Evolutionary conservation across 169 alveolate genomes (phyloP).

Genomic region (Plasmodium berghei): DNA sequence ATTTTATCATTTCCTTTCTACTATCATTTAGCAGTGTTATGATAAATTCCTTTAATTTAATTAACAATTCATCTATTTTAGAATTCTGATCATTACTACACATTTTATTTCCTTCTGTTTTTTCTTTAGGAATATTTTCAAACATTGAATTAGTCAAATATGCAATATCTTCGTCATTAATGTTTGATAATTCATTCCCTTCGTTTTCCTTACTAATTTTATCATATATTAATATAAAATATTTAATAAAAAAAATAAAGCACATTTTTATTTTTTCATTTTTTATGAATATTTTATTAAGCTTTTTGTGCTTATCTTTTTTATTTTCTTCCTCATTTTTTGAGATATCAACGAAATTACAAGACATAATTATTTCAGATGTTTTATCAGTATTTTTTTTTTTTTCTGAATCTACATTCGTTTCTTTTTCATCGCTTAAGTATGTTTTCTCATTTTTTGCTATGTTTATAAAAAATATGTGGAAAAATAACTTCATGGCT

Average conservation of each 20-base stretch:
- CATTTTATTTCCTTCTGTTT: not conserved
- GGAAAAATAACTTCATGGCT: conserved; percentile 27
- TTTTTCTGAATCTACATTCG: not conserved
- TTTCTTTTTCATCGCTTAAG: not conserved
- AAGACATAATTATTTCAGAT: not conserved
- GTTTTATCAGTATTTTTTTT: not conserved
- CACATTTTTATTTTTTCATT: conserved; percentile 9
- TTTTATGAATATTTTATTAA: not conserved
- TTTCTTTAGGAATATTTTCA: not conserved
- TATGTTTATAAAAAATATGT: conserved; percentile 27
- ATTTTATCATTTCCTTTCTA: not conserved
- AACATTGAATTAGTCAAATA: not conserved
- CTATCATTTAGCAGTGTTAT: not conserved
- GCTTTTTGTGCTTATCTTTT: not conserved
- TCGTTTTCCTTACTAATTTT: conserved; percentile 11
- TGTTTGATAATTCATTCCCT: not conserved
- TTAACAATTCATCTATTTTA: no score
- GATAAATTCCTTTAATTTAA: no score
- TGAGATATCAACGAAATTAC: not conserved
- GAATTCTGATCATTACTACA: no score
- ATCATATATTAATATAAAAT: conserved; percentile 19
- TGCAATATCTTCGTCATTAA: conserved; percentile 9
- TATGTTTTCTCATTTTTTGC: not conserved
- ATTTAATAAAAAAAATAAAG: conserved; percentile 51
- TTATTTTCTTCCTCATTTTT: not conserved